phyloP scores from a whole-genome alignment of 2,329 filamentous ascomycete species.

The Blastomyces gilchristii region DNA sequence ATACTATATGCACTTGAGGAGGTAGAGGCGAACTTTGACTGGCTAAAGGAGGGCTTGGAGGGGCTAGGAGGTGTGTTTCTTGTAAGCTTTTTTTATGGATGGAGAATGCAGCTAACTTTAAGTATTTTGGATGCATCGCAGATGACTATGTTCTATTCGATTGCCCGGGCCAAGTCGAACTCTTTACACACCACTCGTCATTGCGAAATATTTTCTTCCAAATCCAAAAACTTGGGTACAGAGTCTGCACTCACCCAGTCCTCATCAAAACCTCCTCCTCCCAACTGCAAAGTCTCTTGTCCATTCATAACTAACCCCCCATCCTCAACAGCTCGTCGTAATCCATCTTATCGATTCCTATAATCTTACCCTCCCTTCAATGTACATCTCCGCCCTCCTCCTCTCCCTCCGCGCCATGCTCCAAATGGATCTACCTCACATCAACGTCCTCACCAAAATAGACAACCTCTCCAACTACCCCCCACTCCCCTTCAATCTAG shows the following conservation, averaged over 20 bases:
- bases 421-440: conserved; percentile 90
- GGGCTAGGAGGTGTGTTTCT: conserved; percentile 50
- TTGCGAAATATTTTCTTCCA: conserved; percentile 84
- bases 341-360: conserved; percentile 92
- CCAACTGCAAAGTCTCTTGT: background rate
- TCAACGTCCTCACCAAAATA: conserved; percentile 96
- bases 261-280: background rate
- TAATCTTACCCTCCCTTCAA: conserved; percentile 80
- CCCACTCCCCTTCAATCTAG: conserved; percentile 83
- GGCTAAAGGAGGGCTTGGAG: conserved; percentile 72
- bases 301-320: conserved; percentile 10
- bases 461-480: conserved; percentile 83
- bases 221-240: conserved; percentile 82
- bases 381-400: conserved; percentile 90
- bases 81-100: background rate
- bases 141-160: conserved; percentile 94
- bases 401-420: conserved; percentile 93
- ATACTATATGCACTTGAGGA: conserved; percentile 91
- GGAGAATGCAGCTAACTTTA: background rate
- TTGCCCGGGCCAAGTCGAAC: conserved; percentile 91
- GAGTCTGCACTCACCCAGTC: conserved; percentile 50
- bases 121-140: conserved; percentile 13
- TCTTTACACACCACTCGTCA: conserved; percentile 91
- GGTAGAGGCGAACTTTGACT: conserved; percentile 86
- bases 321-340: conserved; percentile 63